Conservation (phyloP, 441 rosid genomes). For the Rhodomyrtus psidioides region DNA sequence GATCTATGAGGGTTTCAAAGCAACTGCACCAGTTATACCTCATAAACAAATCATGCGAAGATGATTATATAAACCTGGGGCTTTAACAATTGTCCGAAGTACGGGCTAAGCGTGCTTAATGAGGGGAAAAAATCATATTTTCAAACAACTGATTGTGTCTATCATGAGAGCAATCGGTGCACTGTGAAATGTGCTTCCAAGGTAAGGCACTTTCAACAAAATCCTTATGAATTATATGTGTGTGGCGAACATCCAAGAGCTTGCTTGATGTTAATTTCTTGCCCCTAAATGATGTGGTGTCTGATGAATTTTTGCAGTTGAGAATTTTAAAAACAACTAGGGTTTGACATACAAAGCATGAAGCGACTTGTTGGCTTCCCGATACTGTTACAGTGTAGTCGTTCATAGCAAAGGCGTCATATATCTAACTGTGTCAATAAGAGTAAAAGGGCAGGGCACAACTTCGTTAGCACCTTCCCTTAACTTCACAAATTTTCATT, state of each 20-base stretch:
- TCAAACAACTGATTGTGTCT: not conserved
- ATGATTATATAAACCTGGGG: not conserved
- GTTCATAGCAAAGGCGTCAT: not conserved
- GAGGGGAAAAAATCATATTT: not conserved
- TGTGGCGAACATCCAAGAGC: not conserved
- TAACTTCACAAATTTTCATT: not conserved
- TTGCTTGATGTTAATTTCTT: not conserved
- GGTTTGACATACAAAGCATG: not conserved
- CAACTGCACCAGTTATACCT: slow-evolving; percentile 22
- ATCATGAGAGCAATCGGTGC: rapidly evolving
- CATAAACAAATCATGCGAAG: not conserved
- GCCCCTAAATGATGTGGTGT: not conserved
- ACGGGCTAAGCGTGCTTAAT: not conserved
- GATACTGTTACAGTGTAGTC: not conserved
- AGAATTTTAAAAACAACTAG: not conserved
- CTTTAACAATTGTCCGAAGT: not conserved
- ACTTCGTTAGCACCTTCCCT: not conserved
- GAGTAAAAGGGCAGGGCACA: not conserved
- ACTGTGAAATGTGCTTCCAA: not conserved
- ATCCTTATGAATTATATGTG: not conserved
- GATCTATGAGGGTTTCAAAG: slow-evolving; percentile 9
- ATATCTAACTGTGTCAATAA: not conserved
- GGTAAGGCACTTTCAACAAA: not conserved
- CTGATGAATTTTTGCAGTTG: not conserved
- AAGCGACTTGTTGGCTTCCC: not conserved